Base-by-base conservation (phyloP, 148 eudicot genomes). In the Diospyros lotus region DNA sequence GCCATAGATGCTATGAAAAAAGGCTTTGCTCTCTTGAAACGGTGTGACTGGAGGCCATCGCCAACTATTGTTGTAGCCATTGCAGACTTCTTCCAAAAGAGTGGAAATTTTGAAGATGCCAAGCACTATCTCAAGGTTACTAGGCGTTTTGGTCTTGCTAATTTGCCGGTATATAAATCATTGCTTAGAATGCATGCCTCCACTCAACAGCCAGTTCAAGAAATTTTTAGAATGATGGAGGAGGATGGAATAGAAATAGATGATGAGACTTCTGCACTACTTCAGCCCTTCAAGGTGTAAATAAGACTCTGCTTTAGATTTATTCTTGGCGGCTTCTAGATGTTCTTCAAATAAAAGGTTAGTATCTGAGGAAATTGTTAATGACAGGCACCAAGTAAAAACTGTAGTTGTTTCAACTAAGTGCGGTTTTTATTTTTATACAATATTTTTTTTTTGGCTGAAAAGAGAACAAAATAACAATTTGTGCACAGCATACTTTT, bases 21-120 rank as follows among this genome's bases (percentile, higher is more conserved):
- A 1, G 72, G 75, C 9, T 64, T 74, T 43, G 58, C 78, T 12
- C 18, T 74, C 72, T 52, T 82, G 28, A 77, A 77, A 69, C 62
- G 66, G 10, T 82, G 78, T 78, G 64, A 74, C 43, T 82, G 81
- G 84, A 74, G 81, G 75, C 80, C 84, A 44, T 74, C 80, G 4
- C 77, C 81, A 9, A 46, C 14, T 50, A 77, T 77, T 39, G 55
- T 81, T 45, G 64, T 64, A 66, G 71, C 81, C 51, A 71, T 78
- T 56, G 75, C 72, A 9, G 78, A 74, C 66, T 66, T 63, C 54
- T 77, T 78, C 41, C 81, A 77, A 75, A 48, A 69, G 51, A 70
- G 52, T n/a, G 64, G 73, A 48, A 75, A 71, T 48, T 54, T 81
- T 74, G 80, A 58, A 71, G 78, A 78, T 52, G 80, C 74, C 52